Percentiles rank a stretch among this genome's conserved stretches.
These are phyloP conservation scores for Trypanosomatidae sp. DNA, from an alignment of 208 protist species.

Conservation along the genomic window DNA sequence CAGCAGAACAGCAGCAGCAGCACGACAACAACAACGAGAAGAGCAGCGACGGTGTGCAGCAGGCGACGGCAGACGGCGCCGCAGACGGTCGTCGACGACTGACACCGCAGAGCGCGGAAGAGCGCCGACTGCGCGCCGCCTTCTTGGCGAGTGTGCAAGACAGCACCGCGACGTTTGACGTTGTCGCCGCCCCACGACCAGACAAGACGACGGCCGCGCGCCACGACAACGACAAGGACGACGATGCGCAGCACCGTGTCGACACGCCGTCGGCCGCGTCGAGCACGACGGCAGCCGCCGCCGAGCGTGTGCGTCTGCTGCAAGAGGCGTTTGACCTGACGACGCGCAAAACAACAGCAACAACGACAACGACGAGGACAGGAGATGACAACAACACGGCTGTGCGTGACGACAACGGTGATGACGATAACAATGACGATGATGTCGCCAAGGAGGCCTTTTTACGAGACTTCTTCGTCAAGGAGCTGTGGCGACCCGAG, in stretches of 20 bases:
- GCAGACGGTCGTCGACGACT: constrained; percentile 14
- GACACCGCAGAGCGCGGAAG: constrained; percentile 43
- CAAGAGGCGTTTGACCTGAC: constrained; percentile 9
- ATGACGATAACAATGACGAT: background rate
- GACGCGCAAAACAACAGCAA: background rate
- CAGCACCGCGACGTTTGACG: constrained; percentile 29
- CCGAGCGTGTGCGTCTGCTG: no score
- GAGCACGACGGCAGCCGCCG: no score
- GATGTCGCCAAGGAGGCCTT: constrained; percentile 25
- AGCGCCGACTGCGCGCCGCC: constrained; percentile 38
- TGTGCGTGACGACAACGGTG: background rate
- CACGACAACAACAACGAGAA: constrained; percentile 7
- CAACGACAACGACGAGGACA: constrained; percentile 1
- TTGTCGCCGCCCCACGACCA: constrained; percentile 10
- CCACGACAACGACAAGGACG: constrained; percentile 4
- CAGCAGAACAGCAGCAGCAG: background rate
- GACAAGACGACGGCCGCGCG: background rate
- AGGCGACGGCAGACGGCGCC: constrained; percentile 10
- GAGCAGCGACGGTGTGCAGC: constrained; percentile 8
- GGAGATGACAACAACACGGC: background rate
- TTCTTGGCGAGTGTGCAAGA: constrained; percentile 55
- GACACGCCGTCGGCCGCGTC: no score
- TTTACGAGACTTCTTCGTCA: constrained; percentile 56
- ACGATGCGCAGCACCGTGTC: no score
- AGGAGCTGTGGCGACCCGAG: constrained; percentile 48